A percentile compares a stretch with the other conserved stretches of the same genome.
Evolutionary conservation across 1,139 yeast genomes (phyloP).

Genomic region (Suhomyces bolitotheri): DNA sequence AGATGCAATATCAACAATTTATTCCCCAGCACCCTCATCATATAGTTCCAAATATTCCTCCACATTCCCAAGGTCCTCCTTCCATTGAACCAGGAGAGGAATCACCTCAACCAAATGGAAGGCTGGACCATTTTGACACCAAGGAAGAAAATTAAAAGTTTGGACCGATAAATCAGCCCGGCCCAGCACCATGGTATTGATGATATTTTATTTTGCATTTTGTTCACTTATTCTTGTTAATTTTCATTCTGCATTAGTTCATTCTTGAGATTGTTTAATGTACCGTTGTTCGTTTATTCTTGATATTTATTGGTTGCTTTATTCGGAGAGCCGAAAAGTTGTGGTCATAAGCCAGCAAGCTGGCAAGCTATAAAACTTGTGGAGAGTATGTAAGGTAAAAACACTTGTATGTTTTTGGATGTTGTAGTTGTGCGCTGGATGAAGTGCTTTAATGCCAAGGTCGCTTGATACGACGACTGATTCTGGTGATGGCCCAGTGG

Average conservation of each 20-base stretch:
- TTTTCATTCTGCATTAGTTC: not conserved
- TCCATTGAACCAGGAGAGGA: not conserved
- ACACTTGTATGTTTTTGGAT: not conserved
- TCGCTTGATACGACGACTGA: too few relatives aligned
- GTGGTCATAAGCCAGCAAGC: constrained; percentile 4
- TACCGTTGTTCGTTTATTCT: constrained; percentile 1
- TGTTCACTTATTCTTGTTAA: not conserved
- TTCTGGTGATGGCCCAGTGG: too few relatives aligned
- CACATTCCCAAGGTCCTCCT: not conserved
- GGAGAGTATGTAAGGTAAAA: not conserved
- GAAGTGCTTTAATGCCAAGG: not conserved
- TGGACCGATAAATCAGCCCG: too few relatives aligned
- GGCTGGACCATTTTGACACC: not conserved
- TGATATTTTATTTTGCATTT: too few relatives aligned
- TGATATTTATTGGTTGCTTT: constrained; percentile 6
- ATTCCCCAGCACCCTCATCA: constrained; percentile 10
- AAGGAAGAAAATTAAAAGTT: not conserved
- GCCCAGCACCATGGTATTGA: too few relatives aligned
- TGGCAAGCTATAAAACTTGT: not conserved
- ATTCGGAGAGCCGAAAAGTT: constrained; percentile 7
- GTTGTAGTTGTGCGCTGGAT: too few relatives aligned
- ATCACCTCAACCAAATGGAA: not conserved
- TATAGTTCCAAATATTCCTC: constrained; percentile 3
- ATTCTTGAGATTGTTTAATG: too few relatives aligned
- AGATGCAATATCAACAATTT: constrained; percentile 14